Conservation (phyloP, 164 flowering plant species). For the Nymphaea colorata region DNA sequence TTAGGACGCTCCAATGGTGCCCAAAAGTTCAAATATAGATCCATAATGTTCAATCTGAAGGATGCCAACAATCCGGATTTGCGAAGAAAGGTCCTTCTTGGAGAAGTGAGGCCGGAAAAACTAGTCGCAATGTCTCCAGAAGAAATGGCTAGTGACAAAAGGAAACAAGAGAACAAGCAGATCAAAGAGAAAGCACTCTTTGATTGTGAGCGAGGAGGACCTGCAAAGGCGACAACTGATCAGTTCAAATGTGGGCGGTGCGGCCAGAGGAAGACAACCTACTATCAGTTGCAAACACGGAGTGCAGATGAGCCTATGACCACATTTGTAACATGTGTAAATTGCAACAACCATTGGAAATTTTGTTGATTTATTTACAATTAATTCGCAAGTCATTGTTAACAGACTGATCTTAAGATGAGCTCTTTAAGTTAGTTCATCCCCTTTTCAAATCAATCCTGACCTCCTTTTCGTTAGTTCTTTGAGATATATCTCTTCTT, state of each 20-base stretch:
- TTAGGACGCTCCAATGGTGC: conserved; percentile 65
- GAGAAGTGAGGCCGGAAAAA: conserved; percentile 50
- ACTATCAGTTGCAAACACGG: conserved; percentile 88
- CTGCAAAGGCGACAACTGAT: conserved; percentile 65
- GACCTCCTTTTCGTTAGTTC: no score
- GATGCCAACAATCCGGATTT: conserved; percentile 84
- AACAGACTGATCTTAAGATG: no score
- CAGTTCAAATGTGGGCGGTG: conserved; percentile 87
- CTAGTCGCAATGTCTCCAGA: conserved; percentile 47
- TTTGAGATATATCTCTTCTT: no score
- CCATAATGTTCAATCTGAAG: conserved; percentile 76
- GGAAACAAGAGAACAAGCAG: conserved; percentile 42
- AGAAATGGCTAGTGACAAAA: conserved; percentile 84
- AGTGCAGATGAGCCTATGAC: conserved; percentile 99
- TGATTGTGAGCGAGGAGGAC: conserved; percentile 57
- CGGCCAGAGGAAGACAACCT: conserved; percentile 68
- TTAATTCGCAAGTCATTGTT: no score
- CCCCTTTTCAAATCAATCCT: no score
- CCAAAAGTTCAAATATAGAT: conserved; percentile 71
- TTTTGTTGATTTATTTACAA: conserved; percentile 33
- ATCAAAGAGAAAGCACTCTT: conserved; percentile 67
- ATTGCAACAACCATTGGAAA: conserved; percentile 93
- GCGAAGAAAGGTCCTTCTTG: conserved; percentile 77
- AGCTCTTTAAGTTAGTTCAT: no score
- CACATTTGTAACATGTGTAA: conserved; percentile 71